phyloP scores from a whole-genome alignment of 83 land plant species.

The Picea engelmannii region DNA sequence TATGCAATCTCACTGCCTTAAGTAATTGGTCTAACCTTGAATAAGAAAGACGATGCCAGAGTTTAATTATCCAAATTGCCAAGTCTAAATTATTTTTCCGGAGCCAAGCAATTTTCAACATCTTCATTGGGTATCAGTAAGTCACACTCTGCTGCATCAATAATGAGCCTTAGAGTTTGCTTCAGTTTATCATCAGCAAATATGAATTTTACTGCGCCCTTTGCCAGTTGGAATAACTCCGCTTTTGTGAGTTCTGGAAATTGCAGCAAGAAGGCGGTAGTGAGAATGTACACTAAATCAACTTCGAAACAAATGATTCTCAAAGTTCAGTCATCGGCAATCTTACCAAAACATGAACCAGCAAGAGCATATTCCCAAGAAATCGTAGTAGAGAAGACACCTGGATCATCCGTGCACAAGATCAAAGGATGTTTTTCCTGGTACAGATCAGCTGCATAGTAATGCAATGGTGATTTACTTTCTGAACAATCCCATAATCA shows the following conservation, averaged over 20 bases:
- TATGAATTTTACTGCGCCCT: constrained; percentile 41
- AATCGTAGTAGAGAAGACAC: constrained; percentile 79
- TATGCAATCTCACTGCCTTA: background rate
- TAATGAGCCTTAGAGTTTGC: constrained; percentile 24
- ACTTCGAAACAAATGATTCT: background rate
- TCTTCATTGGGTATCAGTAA: constrained; percentile 12
- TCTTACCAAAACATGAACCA: constrained; percentile 75
- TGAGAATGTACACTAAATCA: background rate
- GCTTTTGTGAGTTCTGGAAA: constrained; percentile 51
- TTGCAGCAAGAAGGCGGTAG: background rate
- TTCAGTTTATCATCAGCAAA: constrained; percentile 64
- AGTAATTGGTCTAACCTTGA: background rate
- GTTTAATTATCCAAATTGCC: background rate
- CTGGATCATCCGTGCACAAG: constrained; percentile 94
- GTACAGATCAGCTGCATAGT: constrained; percentile 68
- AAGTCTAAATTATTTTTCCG: background rate
- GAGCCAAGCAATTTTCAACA: background rate
- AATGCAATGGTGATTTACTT: background rate
- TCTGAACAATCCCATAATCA: background rate
- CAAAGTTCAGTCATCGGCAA: background rate
- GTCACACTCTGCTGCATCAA: constrained; percentile 24
- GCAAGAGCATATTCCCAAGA: constrained; percentile 76
- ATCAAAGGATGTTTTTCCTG: constrained; percentile 76
- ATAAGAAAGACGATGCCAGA: background rate
- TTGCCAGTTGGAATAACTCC: constrained; percentile 58